Evolutionary conservation across 2,329 filamentous ascomycete genomes (phyloP), one percentile per base, ranked within the genome.

Genomic region (Penicillium sp.): DNA sequence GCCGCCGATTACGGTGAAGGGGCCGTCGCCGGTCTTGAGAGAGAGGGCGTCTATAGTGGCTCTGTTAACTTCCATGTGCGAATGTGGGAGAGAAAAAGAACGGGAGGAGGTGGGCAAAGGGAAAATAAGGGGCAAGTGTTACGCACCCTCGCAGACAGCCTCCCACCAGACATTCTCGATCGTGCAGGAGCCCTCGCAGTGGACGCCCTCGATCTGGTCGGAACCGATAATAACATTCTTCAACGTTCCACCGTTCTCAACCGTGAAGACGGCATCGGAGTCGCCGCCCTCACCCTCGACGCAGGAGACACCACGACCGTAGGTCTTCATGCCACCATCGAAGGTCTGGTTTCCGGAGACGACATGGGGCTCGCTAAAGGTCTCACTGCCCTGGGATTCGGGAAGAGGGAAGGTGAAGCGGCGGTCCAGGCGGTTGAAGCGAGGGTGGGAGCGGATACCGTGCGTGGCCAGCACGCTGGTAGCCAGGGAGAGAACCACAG

Each of bases 301-400:
- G 71, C 80, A 83, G 35, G 73, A 73, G 7, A 73, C 73, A 55
- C 70, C 73, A 60, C 82, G 81, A 62, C 80, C 83, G 70, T 74
- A 84, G 50, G 76, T 75, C 68, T 79, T 77, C 81, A 84, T 82
- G 21, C 75, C 79, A 58, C 83, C 82, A 64, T 84, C 83, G 63
- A 83, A 83, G 41, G 69, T 73, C 46, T 73, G 21, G 54, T 56
- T 73, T 23, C 77, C 79, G 1, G 78, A 74, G 61, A 84, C 78
- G 19, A 81, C 80, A 67, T 79, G 73, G 5, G 73, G 79, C 52
- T 77, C 79, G 21, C 71, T 63, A 26, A 83, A 73, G 56, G 70
- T 73, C 13, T 76, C 78, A 19, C 77, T 80, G 21, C 77, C 77
- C 26, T 79, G 76, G 13, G 80, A 75, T 0, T 69, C 71, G 19